phyloP scores from a whole-genome alignment of 768 basidiomycete genomes.

The Russula abietina region DNA sequence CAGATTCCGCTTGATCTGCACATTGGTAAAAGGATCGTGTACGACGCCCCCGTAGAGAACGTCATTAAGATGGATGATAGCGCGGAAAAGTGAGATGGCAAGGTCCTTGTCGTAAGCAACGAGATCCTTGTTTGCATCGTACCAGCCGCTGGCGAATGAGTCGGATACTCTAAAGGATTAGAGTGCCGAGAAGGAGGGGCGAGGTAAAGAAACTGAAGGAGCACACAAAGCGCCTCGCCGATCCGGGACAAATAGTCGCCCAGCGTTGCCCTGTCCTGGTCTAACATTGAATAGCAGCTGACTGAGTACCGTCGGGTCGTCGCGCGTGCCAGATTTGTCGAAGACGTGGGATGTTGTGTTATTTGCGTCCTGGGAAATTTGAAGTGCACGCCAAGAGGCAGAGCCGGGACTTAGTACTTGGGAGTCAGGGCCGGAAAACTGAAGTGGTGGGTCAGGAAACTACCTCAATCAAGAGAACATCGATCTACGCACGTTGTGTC shows the following conservation, averaged over 20 bases:
- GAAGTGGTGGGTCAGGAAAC: no score
- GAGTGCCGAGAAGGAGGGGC: slow-evolving; percentile 40
- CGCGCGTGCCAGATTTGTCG: slow-evolving; percentile 49
- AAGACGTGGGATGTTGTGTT: slow-evolving; percentile 68
- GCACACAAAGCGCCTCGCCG: slow-evolving; percentile 84
- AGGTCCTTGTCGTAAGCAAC: slow-evolving; percentile 81
- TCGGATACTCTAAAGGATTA: slow-evolving; percentile 65
- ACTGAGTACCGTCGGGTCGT: slow-evolving; percentile 72
- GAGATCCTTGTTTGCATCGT: slow-evolving; percentile 74
- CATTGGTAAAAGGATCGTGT: slow-evolving; percentile 51
- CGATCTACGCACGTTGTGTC: no score
- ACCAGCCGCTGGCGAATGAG: slow-evolving; percentile 84
- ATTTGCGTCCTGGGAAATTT: slow-evolving; percentile 77
- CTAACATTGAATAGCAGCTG: slow-evolving; percentile 74
- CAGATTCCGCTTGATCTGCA: slow-evolving; percentile 52
- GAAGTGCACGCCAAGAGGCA: no score
- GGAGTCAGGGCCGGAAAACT: no score
- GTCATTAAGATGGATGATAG: slow-evolving; percentile 85
- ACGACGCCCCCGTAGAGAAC: slow-evolving; percentile 72
- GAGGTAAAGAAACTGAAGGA: slow-evolving; percentile 76
- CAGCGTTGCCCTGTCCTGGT: slow-evolving; percentile 75
- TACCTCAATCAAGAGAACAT: no score
- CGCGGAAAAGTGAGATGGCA: slow-evolving; percentile 67
- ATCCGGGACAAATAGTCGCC: slow-evolving; percentile 82
- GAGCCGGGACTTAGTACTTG: no score